phyloP scores from a whole-genome alignment of 2,329 filamentous ascomycete species.

The Aspergillus sp. region DNA sequence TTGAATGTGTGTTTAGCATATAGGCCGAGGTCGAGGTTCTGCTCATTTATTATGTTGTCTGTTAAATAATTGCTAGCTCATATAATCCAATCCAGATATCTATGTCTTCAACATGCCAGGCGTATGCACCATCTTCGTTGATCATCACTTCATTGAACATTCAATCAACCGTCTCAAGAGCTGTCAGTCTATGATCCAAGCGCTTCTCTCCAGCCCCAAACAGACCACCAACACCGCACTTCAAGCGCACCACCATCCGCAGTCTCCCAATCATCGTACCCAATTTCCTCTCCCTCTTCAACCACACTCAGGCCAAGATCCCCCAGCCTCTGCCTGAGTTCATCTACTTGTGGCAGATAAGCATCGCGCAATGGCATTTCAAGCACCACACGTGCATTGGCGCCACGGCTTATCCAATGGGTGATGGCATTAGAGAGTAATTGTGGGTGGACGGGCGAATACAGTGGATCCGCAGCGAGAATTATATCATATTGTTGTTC shows the following conservation, averaged over 20 bases:
- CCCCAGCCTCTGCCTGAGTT: slow-evolving; percentile 56
- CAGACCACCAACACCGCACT: slow-evolving; percentile 42
- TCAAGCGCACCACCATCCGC: slow-evolving; percentile 34
- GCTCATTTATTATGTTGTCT: no score
- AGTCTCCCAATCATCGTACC: slow-evolving; percentile 42
- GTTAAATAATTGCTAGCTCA: no score
- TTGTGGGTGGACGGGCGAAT: slow-evolving; percentile 71
- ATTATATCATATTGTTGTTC: slow-evolving; percentile 53
- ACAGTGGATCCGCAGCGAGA: slow-evolving; percentile 77
- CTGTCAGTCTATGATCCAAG: slow-evolving; percentile 11
- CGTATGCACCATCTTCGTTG: no score
- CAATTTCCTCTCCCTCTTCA: slow-evolving; percentile 40
- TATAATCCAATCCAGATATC: no score
- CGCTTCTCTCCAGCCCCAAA: slow-evolving; percentile 38
- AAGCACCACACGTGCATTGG: slow-evolving; percentile 59
- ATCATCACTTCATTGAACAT: no score
- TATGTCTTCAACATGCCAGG: no score
- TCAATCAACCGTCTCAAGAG: no score
- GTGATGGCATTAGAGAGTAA: slow-evolving; percentile 65
- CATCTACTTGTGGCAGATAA: slow-evolving; percentile 53
- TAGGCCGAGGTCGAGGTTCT: no score
- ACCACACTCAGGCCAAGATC: slow-evolving; percentile 46
- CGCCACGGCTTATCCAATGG: slow-evolving; percentile 53
- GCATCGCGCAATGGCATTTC: slow-evolving; percentile 73
- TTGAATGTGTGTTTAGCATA: no score